Conservation (phyloP, 202 grass and related monocot genomes). For the Bolboschoenoplectus hybrid region DNA sequence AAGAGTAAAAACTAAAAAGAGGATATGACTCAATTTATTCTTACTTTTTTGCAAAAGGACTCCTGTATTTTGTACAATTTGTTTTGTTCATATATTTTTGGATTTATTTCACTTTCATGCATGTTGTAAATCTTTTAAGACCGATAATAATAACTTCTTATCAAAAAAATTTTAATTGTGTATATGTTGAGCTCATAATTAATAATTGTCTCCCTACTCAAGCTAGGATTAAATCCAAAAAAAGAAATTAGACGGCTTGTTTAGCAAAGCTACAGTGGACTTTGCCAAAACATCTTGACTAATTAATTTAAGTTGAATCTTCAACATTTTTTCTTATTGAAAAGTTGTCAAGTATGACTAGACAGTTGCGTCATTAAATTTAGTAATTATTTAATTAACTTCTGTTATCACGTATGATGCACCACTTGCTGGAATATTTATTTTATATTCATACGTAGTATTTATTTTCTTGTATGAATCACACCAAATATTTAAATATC, state of each 20-base stretch:
- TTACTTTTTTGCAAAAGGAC: no score
- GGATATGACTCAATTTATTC: no score
- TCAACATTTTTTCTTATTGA: conserved; percentile 14
- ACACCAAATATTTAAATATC: background rate
- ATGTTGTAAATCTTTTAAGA: background rate
- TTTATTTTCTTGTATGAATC: background rate
- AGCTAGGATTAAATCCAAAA: background rate
- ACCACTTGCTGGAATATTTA: background rate
- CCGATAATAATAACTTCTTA: background rate
- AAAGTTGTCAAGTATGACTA: conserved; percentile 16
- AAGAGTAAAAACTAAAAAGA: no score
- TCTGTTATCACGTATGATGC: background rate
- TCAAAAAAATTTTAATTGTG: background rate
- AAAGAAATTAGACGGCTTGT: background rate
- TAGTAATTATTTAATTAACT: background rate
- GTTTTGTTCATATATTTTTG: no score
- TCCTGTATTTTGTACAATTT: no score
- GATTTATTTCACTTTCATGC: no score
- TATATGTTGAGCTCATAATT: background rate
- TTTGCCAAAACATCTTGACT: background rate
- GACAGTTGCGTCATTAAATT: background rate
- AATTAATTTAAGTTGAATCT: conserved; percentile 12
- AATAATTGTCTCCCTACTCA: background rate
- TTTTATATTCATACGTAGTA: background rate
- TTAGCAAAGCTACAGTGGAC: background rate